Evolutionary conservation across 805 yeast genomes (phyloP), one percentile per base, ranked within the genome.

Genomic region (Candida glaebosa): DNA sequence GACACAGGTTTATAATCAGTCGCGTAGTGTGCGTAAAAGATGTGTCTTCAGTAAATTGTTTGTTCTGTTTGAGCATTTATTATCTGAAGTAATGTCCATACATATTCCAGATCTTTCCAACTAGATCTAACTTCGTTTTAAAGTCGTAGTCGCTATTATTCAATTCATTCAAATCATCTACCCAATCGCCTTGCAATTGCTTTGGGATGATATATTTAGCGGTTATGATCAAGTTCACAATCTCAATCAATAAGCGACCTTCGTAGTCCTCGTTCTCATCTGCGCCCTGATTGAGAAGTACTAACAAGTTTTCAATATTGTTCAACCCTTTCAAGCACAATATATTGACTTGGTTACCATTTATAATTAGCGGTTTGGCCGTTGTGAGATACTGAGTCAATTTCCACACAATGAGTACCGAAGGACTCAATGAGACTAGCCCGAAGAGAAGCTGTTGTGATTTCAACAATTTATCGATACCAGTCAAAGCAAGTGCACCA

Each of bases 401-500:
- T 46, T 76, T 75, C 61, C 81, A 75, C 1, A 82, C 47, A 12
- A 83, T 76, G 41, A 87, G 50, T 17, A 79, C 51, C 39, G 91
- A 76, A 0, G 99, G 99, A 15, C 90, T 77, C 3, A 93, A 82
- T 1, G 97, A 96, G 18, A 93, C 85, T 17, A 87, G 68, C 1
- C 96, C 96, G 66, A 91, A 87, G n/a, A 93, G 93, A 41, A 91
- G 75, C 58, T 93, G 96, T 65, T 91, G 99, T 38, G 93, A 83
- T 60, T 88, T 84, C 34, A 93, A 73, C 49, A 91, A 68, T 57
- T 86, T 83, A 62, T 93, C 98, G 47, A 93, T 90, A 6, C 98
- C 98, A 51, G 76, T 79, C 46, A 91, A 76, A 0, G 96, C 98
- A 4, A 89, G 68, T 28, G 86, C 89, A 6, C 96, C 96, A 59